Conservation (phyloP, 331 rosid species). For the Malus hybrid region DNA sequence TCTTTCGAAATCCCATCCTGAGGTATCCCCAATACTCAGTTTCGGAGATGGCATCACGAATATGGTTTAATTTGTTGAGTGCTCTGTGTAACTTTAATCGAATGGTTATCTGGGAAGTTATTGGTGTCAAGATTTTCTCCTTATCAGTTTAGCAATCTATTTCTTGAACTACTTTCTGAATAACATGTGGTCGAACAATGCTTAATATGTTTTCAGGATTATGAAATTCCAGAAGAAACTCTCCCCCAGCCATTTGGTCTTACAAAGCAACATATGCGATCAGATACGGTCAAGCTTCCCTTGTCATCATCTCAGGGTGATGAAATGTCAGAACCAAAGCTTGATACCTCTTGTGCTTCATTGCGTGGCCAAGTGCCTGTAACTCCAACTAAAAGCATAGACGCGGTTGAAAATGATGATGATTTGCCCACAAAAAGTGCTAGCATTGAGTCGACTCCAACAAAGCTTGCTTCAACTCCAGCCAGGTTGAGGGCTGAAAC, state of each 20-base stretch:
- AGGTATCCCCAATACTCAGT: conserved; percentile 20
- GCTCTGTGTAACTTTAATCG: background rate
- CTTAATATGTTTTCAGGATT: conserved; percentile 34
- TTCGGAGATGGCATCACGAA: background rate
- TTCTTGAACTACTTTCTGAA: background rate
- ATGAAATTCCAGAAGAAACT: too few relatives aligned
- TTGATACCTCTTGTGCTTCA: background rate
- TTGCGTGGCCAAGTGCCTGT: too few relatives aligned
- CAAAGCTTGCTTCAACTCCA: conserved; percentile 44
- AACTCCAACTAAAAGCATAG: too few relatives aligned
- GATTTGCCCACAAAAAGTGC: too few relatives aligned
- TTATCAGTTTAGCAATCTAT: background rate
- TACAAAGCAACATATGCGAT: too few relatives aligned
- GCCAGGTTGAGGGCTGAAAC: conserved; percentile 46
- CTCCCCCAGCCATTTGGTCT: too few relatives aligned
- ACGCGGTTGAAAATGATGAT: too few relatives aligned
- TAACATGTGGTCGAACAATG: conserved; percentile 12
- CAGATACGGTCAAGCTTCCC: too few relatives aligned
- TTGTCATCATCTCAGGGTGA: too few relatives aligned
- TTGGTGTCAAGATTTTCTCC: background rate
- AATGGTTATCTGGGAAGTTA: background rate
- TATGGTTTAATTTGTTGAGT: background rate
- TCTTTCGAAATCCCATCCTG: conserved; percentile 45
- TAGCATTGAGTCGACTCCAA: conserved; percentile 42
- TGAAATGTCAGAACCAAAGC: too few relatives aligned